Evolutionary conservation across 139 green algal species (phyloP).

Genomic region (Tetradesmus lagerheimii): DNA sequence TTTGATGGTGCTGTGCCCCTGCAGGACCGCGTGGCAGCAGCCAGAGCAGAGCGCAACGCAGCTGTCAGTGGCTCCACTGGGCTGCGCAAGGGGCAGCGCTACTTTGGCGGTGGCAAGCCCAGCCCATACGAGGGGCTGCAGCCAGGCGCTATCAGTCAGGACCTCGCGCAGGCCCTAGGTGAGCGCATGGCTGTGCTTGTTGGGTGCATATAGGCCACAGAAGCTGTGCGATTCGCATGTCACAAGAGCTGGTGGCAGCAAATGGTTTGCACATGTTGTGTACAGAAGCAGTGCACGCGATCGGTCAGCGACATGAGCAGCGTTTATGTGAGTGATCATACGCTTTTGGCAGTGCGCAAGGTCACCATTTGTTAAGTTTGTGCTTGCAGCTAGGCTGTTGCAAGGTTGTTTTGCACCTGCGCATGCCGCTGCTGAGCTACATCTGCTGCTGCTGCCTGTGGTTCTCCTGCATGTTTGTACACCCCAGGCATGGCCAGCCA

Average conservation of each 20-base stretch:
- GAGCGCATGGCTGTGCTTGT: not conserved
- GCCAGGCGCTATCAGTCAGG: constrained; percentile 18
- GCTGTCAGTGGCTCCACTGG: not conserved
- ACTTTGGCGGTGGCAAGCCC: constrained; percentile 26
- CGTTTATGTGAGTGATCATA: not conserved
- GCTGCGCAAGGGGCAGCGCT: constrained; percentile 11
- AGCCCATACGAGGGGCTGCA: not conserved
- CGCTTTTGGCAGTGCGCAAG: no score
- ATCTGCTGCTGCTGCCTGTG: not conserved
- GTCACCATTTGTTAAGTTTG: not conserved
- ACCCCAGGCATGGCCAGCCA: constrained; percentile 34
- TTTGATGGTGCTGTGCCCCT: not conserved
- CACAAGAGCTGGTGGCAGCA: no score
- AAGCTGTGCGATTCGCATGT: no score
- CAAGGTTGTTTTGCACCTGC: not conserved
- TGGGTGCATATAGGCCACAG: not conserved
- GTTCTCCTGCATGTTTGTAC: not conserved
- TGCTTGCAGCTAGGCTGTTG: not conserved
- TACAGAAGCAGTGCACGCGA: no score
- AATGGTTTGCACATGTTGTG: no score
- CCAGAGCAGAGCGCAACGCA: not conserved
- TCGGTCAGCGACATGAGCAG: not conserved
- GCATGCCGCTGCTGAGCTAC: not conserved
- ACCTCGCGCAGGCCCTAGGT: constrained; percentile 43
- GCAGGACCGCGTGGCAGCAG: constrained; percentile 4